Conservation (phyloP, 768 basidiomycete species). For the Suillus tomentosus region DNA sequence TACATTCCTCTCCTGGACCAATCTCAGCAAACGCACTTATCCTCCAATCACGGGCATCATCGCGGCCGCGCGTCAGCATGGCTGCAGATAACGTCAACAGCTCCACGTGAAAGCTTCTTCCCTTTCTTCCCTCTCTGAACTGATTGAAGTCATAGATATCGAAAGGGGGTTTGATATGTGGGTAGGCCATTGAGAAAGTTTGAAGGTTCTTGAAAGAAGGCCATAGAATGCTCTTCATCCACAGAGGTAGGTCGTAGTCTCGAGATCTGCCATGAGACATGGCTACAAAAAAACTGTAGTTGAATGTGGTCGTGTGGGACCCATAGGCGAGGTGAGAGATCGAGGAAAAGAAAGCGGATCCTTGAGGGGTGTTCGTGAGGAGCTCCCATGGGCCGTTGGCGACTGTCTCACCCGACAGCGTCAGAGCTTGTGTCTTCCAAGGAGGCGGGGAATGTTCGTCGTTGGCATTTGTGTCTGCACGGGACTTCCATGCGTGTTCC, state of each 20-base stretch:
- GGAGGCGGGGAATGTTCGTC: constrained; percentile 29
- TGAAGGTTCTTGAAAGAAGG: background rate
- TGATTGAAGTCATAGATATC: background rate
- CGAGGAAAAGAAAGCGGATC: constrained; percentile 34
- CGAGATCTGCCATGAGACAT: background rate
- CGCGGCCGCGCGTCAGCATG: background rate
- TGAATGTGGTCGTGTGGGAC: background rate
- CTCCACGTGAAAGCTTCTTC: background rate
- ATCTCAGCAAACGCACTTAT: background rate
- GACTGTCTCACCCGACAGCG: constrained; percentile 30
- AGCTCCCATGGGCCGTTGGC: background rate
- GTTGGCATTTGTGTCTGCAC: background rate
- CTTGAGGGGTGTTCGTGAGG: constrained; percentile 33
- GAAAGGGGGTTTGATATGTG: background rate
- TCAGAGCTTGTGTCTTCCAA: constrained; percentile 22
- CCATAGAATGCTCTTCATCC: background rate
- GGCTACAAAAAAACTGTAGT: background rate
- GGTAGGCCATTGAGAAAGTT: background rate
- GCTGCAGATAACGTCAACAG: background rate
- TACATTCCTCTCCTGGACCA: background rate
- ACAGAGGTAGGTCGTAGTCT: background rate
- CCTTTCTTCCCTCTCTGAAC: background rate
- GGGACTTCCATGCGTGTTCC: constrained; percentile 10
- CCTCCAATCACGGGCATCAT: background rate
- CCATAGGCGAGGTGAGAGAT: constrained; percentile 24